Evolutionary conservation across 2,329 filamentous ascomycete species (phyloP), one percentile per base, ranked within the genome.

Genomic region (Cercospora zeae-maydis): DNA sequence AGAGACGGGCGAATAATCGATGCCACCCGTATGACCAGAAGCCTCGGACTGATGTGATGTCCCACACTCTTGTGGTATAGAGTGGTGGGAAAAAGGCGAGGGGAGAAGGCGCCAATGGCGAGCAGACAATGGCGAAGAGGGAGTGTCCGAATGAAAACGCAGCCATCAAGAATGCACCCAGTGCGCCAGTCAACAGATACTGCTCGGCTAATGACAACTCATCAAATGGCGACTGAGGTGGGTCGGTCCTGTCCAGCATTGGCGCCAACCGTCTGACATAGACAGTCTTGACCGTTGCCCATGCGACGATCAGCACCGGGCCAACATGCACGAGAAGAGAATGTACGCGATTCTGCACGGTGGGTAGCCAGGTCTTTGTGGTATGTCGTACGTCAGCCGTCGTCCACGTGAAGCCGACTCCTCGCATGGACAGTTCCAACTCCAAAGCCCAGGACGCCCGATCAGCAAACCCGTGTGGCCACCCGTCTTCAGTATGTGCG

Each of bases 11-110:
- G 59, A 80, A 80, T 0, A 80, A 69, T 5, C 78, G 71, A 66
- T 80, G 78, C 78, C 78, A 80, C 21, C 78, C 78, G 55, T 78
- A 79, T 6, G 75, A 76, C 78, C 78, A 79, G 68, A 80, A 80
- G 10, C 67, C 67, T 21, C 78, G 69, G 6, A 79, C 77, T 1
- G 72, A 75, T 0, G 70, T 74, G 42, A 80, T 71, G 33, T 77
- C 73, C 78, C 78, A 80, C 8, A 78, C 70, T 8, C 75, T 70
- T 0, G 71, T 77, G 3, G 77, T 78, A 64, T 80, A 80, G 0
- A 80, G 70, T n/a, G 78, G 77, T 19, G 78, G 78, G 59, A 79
- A 80, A 69, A 78, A 80, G 0, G 77, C 75, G 4, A 80, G 69
- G 1, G 78, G 77, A 47, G 73, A 73, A 2, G 78, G 78, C 6